Evolutionary conservation across 2,329 filamentous ascomycete species (phyloP), one percentile per base, ranked within the genome.

Genomic region (Thielaviopsis musarum): DNA sequence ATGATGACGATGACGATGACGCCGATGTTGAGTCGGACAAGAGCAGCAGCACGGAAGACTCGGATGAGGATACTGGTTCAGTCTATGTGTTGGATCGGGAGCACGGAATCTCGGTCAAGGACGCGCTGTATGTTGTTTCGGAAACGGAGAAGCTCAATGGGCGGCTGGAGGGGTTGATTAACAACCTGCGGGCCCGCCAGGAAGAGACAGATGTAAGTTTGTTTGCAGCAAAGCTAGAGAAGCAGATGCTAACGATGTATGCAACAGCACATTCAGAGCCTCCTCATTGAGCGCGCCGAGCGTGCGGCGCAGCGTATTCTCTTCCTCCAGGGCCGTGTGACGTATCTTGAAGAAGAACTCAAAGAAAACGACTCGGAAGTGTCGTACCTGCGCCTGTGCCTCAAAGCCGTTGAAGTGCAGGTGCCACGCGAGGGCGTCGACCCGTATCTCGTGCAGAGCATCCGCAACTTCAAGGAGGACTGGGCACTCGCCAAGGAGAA

Each of bases 341-440:
- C 73, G 49, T 75, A 82, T 62, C 72, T 86, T 78, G 81, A 80
- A 66, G 71, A 77, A 45, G 77, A 83, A 64, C 72, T 79, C 24
- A 72, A 76, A 55, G 74, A 78, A 64, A 77, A 77, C 65, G 78
- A 83, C 63, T 77, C 80, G 49, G 81, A 84, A 66, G 73, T 85
- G 28, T 74, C 78, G 52, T 80, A 80, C 66, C 74, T 83, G 51
- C 78, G 80, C 60, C 79, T 87, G 62, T 77, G 80, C 66, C 73
- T 83, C 63, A 80, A 82, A 64, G 80, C 78, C 22, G 76, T 84
- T 64, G 80, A 84, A 70, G 76, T 82, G 19, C 78, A 81, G 64
- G 72, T 77, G 5, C 68, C 72, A 52, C 74, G 75, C 60, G 73
- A 74, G 1, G 78, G 83, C 66, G 72, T 74, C 2, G 80, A 84